phyloP scores from a whole-genome alignment of 1,139 yeast genomes.

The Suhomyces anneliseae region DNA sequence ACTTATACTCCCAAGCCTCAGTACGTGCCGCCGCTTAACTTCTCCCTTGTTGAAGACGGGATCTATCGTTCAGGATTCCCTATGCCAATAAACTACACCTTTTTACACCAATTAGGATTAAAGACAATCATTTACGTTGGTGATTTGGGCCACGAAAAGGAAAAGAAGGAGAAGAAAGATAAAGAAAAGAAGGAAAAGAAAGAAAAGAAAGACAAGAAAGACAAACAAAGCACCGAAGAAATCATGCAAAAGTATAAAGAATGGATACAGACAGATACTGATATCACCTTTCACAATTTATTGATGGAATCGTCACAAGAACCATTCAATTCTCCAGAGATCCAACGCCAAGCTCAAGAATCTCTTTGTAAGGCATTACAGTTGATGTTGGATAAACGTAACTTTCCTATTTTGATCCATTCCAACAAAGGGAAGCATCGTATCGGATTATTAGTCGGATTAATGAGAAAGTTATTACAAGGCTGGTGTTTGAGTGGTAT shows the following conservation, averaged over 20 bases:
- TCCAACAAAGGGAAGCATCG: slow-evolving; percentile 96
- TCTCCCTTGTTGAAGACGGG: slow-evolving; percentile 82
- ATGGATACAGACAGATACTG: slow-evolving; percentile 56
- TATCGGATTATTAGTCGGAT: slow-evolving; percentile 87
- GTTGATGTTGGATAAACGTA: slow-evolving; percentile 63
- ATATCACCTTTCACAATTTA: slow-evolving; percentile 60
- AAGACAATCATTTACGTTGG: slow-evolving; percentile 85
- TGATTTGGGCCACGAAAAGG: slow-evolving; percentile 48
- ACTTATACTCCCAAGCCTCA: slow-evolving; percentile 20
- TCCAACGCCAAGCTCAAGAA: slow-evolving; percentile 37
- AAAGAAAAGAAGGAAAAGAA: slow-evolving; percentile 12
- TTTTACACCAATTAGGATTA: slow-evolving; percentile 65
- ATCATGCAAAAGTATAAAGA: slow-evolving; percentile 52
- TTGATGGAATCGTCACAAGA: slow-evolving; percentile 73
- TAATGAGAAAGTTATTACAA: slow-evolving; percentile 79
- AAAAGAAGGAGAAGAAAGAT: slow-evolving; percentile 41
- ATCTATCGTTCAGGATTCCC: slow-evolving; percentile 94
- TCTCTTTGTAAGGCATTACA: slow-evolving; percentile 63
- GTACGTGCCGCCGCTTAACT: slow-evolving; percentile 86
- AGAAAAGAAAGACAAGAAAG: slow-evolving; percentile 20
- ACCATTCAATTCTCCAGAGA: slow-evolving; percentile 60
- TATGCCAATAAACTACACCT: slow-evolving; percentile 78
- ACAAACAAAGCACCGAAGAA: slow-evolving; percentile 39
- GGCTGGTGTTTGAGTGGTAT: slow-evolving; percentile 94
- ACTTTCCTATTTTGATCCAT: slow-evolving; percentile 85